Conservation (phyloP, 2,329 filamentous ascomycete genomes). For the Fusarium chlamydosporum region DNA sequence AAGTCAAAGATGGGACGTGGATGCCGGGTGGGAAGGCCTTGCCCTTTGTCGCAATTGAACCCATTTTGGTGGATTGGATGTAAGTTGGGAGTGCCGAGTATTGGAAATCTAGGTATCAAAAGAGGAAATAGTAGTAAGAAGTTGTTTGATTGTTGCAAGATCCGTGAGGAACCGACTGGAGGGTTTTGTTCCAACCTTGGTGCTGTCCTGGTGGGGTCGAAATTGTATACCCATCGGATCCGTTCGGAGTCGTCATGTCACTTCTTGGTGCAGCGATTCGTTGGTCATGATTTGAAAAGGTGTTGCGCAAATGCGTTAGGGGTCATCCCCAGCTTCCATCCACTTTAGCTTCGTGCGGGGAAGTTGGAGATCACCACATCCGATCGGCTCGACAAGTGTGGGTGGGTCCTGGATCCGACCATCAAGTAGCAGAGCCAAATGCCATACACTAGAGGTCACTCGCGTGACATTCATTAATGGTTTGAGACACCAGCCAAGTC, state of each 20-base stretch:
- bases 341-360: conserved; percentile 45
- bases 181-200: conserved; percentile 23
- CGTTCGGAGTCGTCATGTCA: conserved; percentile 38
- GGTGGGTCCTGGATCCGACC: conserved; percentile 49
- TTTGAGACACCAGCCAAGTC: conserved; percentile 9
- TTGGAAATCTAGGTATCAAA: not conserved
- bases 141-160: conserved; percentile 22
- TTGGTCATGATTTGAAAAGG: conserved; percentile 5
- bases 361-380: conserved; percentile 48
- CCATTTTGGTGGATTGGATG: conserved; percentile 40
- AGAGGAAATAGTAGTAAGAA: conserved; percentile 13
- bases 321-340: conserved; percentile 17
- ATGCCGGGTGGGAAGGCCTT: conserved; percentile 64
- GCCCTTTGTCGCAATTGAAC: conserved; percentile 48
- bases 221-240: conserved; percentile 16
- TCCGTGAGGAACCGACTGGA: conserved; percentile 23
- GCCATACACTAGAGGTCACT: conserved; percentile 7
- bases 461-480: conserved; percentile 19
- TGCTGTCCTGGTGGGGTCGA: conserved; percentile 27
- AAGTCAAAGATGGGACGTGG: conserved; percentile 70
- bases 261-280: conserved; percentile 23
- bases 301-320: conserved; percentile 14
- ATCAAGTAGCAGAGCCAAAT: conserved; percentile 10
- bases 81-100: not conserved
- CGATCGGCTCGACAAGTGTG: conserved; percentile 50